Conservation (phyloP, 75 land plant species). For the Gnetum montanum region DNA sequence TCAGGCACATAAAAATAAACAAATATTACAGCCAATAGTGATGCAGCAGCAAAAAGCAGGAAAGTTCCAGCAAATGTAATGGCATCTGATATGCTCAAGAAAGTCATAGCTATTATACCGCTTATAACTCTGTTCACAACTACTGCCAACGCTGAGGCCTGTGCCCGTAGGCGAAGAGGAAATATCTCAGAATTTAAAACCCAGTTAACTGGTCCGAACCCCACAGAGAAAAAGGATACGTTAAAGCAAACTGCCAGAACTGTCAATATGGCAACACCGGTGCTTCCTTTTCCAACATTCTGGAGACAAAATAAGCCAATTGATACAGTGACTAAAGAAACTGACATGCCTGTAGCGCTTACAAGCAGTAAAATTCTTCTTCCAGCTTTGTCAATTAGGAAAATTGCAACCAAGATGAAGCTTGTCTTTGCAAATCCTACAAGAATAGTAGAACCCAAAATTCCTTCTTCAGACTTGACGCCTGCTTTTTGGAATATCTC, state of each 20-base stretch:
- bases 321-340: conserved; percentile 41
- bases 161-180: conserved; percentile 45
- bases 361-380: conserved; percentile 61
- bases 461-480: conserved; percentile 25
- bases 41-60: conserved; percentile 27
- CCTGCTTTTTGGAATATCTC: conserved; percentile 68
- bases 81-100: conserved; percentile 32
- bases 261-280: conserved; percentile 18
- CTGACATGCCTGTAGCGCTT: conserved; percentile 73
- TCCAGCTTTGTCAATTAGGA: conserved; percentile 63
- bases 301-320: conserved; percentile 24
- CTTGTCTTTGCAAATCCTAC: conserved; percentile 72
- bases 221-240: conserved; percentile 81
- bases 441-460: conserved; percentile 70
- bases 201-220: conserved; percentile 76
- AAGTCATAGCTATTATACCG: conserved; percentile 43
- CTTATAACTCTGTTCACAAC: conserved; percentile 33
- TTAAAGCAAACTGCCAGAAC: conserved; percentile 54
- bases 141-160: conserved; percentile 32
- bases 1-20: conserved; percentile 45
- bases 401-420: conserved; percentile 74
- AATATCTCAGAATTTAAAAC: conserved; percentile 78
- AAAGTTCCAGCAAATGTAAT: conserved; percentile 43
- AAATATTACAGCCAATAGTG: conserved; percentile 24
- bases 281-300: conserved; percentile 1